Base-by-base conservation (phyloP, 805 yeast species). In the Candida jianshihensis region DNA sequence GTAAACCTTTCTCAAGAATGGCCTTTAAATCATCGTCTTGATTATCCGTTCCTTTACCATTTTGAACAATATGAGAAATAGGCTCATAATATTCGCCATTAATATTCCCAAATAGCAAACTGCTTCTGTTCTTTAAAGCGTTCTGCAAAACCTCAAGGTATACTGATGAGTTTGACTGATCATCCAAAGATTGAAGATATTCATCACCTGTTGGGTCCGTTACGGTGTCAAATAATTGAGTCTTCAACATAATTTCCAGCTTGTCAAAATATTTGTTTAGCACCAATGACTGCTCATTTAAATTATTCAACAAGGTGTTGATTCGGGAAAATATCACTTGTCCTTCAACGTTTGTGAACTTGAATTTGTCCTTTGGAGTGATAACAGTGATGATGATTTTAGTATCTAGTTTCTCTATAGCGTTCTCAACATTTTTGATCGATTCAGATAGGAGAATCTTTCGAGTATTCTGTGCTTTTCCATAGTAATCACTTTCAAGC, bases 151-250 rank as follows among this genome's bases (percentile, higher is more conserved):
- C 70, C 35, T 73, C 75, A 39, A 84, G 61, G 38, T 75, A 69
- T 0, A 73, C 67, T 28, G 75, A 74, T 1, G 81, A 81, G 39
- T 71, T 67, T 39, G 82, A 94, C 56, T 90, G 97, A 32, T 73
- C 79, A 29, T 75, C 74, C 33, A 90, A 63, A 0, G 95, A 78
- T 5, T 70, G 71, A 11, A 75, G 78, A 56, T 89, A 92, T 49
- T 88, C 97, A 34, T 76, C 82, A 12, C 49, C 54, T 34, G 40
- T 42, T n/a, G 55, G 50, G 28, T 64, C 67, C 1, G 59, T 56
- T 8, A 60, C 62, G n/a, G 59, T 47, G 34, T 76, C 80, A 27
- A 74, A 59, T 6, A 83, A 63, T 0, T 76, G 76, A n/a, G 62
- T 63, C 25, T 61, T 51, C 33, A 84, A 57, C 12, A 75, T 54